Base-by-base conservation (phyloP, 2,329 filamentous ascomycete genomes). In the Fusarium irregulare region DNA sequence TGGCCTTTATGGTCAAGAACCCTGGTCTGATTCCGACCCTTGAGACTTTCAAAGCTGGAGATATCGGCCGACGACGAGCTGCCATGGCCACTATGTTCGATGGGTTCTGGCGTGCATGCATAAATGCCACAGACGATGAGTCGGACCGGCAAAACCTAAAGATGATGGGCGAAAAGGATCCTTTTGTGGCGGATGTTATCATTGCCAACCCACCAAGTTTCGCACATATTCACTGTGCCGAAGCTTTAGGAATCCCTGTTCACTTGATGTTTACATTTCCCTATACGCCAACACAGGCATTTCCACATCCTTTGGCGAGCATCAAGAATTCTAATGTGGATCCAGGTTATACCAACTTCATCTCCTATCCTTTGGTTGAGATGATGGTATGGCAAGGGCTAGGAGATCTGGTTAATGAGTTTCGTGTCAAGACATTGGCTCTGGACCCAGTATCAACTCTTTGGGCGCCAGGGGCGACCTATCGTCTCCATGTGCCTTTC, bases 361-460 rank as follows among this genome's bases (percentile, higher is more conserved):
- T 95, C 77, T 91, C 88, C 3, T 96, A 94, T 76, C 89, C 91
- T 0, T 80, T 95, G 37, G 91, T 95, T 2, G 92, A 95, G 76
- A 91, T 93, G 88, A 93, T 95, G 86, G 92, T 93, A 2, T 97
- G 94, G 94, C 93, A 97, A 78, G 94, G 94, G 0, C 83, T 95
- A 1, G 92, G 92, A 4, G 92, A 94, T 76, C 81, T 95, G 28
- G 87, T 95, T 69, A 95, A 95, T 74, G 83, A 88, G 28, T 93
- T 94, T 72, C 86, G 93, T 48, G 84, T 88, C 7, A 88, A 89
- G 57, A 92, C 89, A 0, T 81, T 95, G 2, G 87, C 86, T 3
- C 80, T 95, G 0, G 92, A 94, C 68, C 90, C 91, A 0, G 88
- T 95, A 3, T 92, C 89, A 37, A 92, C 89, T 0, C 81, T 94